Percentiles rank a stretch among this genome's conserved stretches.
Evolutionary conservation across 805 yeast species (phyloP).

Genomic region (Barnettozyma californica): DNA sequence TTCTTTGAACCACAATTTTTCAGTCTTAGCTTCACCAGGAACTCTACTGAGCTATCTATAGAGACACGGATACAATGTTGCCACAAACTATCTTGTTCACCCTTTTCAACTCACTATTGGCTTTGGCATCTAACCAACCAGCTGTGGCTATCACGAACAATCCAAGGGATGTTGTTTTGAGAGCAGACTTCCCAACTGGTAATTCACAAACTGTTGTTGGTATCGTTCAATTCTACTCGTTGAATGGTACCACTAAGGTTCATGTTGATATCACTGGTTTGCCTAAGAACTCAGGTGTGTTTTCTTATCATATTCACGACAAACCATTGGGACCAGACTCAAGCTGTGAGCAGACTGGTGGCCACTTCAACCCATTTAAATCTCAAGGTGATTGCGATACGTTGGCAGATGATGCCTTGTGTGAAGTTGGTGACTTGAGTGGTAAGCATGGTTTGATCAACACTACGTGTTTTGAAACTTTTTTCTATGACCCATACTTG

Average conservation of each 20-base stretch:
- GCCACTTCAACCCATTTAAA: slow-evolving; percentile 59
- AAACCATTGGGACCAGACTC: slow-evolving; percentile 43
- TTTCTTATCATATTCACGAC: slow-evolving; percentile 64
- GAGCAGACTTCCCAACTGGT: slow-evolving; percentile 28
- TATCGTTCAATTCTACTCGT: slow-evolving; percentile 52
- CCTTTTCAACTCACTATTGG: slow-evolving; percentile 9
- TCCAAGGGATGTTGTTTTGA: slow-evolving; percentile 24
- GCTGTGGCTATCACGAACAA: slow-evolving; percentile 17
- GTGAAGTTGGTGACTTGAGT: slow-evolving; percentile 71
- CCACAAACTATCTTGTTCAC: slow-evolving; percentile 8
- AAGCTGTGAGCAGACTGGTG: slow-evolving; percentile 50
- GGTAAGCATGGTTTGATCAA: slow-evolving; percentile 75
- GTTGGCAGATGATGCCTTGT: slow-evolving; percentile 45
- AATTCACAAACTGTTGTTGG: slow-evolving; percentile 39
- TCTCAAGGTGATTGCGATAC: slow-evolving; percentile 50
- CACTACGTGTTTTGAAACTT: slow-evolving; percentile 61
- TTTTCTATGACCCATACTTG: slow-evolving; percentile 59
- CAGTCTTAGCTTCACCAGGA: not conserved
- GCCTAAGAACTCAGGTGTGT: slow-evolving; percentile 63
- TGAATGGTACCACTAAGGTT: slow-evolving; percentile 57
- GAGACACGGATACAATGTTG: slow-evolving; percentile 9
- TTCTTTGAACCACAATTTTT: not conserved
- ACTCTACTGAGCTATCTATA: not conserved
- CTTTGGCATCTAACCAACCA: slow-evolving; percentile 9
- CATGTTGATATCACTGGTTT: slow-evolving; percentile 67